Evolutionary conservation across 768 basidiomycete species (phyloP).

Genomic region (Cyclocybe aegerita): DNA sequence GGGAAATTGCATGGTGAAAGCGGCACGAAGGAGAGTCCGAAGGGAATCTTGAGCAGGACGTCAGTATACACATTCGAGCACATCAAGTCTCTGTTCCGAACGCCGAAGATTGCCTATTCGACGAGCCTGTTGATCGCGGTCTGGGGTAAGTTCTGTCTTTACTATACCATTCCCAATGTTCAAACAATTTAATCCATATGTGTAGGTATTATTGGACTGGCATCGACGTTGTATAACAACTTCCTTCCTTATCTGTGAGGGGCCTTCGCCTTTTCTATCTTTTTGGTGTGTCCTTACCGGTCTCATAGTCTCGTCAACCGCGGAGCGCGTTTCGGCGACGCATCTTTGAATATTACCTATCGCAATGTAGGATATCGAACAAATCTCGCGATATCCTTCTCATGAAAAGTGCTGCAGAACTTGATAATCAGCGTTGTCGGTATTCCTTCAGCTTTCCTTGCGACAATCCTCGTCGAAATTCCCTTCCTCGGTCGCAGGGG

Average conservation of each 20-base stretch:
- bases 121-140: constrained; percentile 62
- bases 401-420: constrained; percentile 37
- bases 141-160: constrained; percentile 28
- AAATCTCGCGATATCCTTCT: not conserved
- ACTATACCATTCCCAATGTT: not conserved
- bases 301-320: constrained; percentile 50
- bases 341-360: constrained; percentile 67
- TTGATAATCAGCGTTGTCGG: constrained; percentile 67
- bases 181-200: not conserved
- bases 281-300: not conserved
- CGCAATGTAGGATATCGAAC: constrained; percentile 48
- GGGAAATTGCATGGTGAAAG: constrained; percentile 9
- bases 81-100: constrained; percentile 61
- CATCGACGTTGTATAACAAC: constrained; percentile 66
- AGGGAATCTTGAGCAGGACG: constrained; percentile 35
- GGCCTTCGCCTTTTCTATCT: not conserved
- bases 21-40: constrained; percentile 7
- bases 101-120: constrained; percentile 63
- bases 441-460: constrained; percentile 66
- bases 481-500: constrained; percentile 65
- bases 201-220: constrained; percentile 68
- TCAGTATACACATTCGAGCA: constrained; percentile 34
- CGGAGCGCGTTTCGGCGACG: constrained; percentile 66
- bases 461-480: constrained; percentile 66
- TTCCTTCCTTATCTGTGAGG: constrained; percentile 28